Base-by-base conservation (phyloP, 352 stramenopile species). In the Phytopythium mirpurense region DNA sequence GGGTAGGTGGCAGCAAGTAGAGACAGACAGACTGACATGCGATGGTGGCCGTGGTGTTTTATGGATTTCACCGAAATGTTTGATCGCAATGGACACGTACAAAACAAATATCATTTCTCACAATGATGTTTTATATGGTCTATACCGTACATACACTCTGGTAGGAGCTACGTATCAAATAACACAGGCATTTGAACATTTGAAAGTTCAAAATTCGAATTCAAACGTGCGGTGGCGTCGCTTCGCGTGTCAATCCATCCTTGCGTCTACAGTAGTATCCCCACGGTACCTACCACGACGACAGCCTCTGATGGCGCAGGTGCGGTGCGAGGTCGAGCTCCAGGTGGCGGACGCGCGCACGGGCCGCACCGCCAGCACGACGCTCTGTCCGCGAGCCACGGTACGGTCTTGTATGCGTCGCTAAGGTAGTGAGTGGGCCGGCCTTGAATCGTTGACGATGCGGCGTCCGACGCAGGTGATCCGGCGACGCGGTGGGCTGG, bases 281-380 rank as follows among this genome's bases (percentile, higher is more conserved):
- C n/a, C n/a, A n/a, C n/a, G n/a, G n/a, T n/a, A n/a, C n/a, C n/a
- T n/a, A n/a, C n/a, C n/a, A n/a, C n/a, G n/a, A n/a, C n/a, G n/a
- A n/a, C n/a, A n/a, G n/a, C n/a, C n/a, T n/a, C n/a, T n/a, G n/a
- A 46, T 46, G 34, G 21, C 32, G 34, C 47, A 43, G 47, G 41
- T 56, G 31, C 43, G 18, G 11, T 89, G 78, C 57, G 68, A 74
- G 56, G 37, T 86, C 35, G 75, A 89, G 64, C 65, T 81, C 63
- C 78, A 89, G 57, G 55, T 79, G 35, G 73, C 75, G 5, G 71
- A 86, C 32, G 73, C 71, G 34, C 56, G 59, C 21, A 75, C 68
- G 2, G 75, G 78, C 2, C 72, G 73, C 52, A 86, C 76, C 40
- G 58, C 78, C 7, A 53, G 57, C 55, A 71, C 78, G 41, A 65